Conservation (phyloP, 2,329 filamentous ascomycete species). For the Talaromyces sp. region DNA sequence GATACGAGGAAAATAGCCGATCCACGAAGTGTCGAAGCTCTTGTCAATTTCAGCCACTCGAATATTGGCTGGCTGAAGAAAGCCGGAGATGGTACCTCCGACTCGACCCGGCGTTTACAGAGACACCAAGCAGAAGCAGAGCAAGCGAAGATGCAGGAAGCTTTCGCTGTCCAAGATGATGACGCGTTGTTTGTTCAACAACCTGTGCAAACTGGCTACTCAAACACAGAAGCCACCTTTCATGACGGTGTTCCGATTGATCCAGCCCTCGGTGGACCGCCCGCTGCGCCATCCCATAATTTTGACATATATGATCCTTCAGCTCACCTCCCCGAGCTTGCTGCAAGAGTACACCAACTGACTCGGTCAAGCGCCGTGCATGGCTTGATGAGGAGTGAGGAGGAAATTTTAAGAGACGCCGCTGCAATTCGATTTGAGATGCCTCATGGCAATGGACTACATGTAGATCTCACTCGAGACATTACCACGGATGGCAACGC, state of each 20-base stretch:
- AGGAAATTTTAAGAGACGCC: conserved; percentile 30
- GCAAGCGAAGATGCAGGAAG: conserved; percentile 47
- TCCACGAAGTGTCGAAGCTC: conserved; percentile 79
- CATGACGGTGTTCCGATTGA: conserved; percentile 42
- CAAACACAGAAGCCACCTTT: conserved; percentile 12
- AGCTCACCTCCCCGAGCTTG: conserved; percentile 14
- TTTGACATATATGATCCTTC: conserved; percentile 12
- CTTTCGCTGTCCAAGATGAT: conserved; percentile 44
- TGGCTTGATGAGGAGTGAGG: conserved; percentile 26
- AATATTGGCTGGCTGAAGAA: conserved; percentile 80
- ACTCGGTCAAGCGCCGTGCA: conserved; percentile 19
- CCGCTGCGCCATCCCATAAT: not conserved
- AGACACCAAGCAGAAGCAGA: conserved; percentile 54
- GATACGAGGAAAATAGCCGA: conserved; percentile 89
- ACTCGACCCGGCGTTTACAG: conserved; percentile 46
- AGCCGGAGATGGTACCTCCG: conserved; percentile 47
- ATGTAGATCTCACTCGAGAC: conserved; percentile 5
- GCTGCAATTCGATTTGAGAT: conserved; percentile 36
- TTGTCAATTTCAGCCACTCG: conserved; percentile 86
- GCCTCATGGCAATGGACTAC: conserved; percentile 20
- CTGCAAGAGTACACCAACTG: conserved; percentile 11
- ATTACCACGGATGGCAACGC: not conserved
- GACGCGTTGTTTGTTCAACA: conserved; percentile 34
- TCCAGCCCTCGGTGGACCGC: conserved; percentile 34
- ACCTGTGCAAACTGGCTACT: conserved; percentile 13